Percentiles rank a stretch among this genome's conserved stretches.
Evolutionary conservation across 2,329 filamentous ascomycete species (phyloP).

Genomic region (Colletotrichum graminicola): DNA sequence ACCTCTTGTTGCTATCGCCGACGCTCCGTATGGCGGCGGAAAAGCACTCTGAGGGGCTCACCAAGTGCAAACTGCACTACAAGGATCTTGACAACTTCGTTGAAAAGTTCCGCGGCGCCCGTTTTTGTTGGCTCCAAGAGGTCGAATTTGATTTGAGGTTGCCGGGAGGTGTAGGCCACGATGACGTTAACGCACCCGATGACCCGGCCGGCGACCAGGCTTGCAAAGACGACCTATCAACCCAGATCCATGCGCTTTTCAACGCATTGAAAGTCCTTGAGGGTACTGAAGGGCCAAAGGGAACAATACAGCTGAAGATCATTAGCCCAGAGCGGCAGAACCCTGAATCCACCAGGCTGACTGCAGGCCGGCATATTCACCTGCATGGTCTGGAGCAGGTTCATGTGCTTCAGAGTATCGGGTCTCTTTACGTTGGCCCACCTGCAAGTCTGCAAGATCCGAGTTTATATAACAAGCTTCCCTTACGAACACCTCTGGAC

Average conservation of each 20-base stretch:
- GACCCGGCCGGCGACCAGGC: not conserved
- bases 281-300: not conserved
- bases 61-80: not conserved
- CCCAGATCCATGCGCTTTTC: conserved; percentile 6
- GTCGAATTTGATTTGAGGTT: conserved; percentile 6
- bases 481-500: not conserved
- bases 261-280: not conserved
- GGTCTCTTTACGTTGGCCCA: not conserved
- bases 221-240: not conserved
- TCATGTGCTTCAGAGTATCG: not conserved
- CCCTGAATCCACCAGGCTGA: not conserved
- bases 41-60: conserved; percentile 14
- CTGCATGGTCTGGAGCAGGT: not conserved
- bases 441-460: not conserved
- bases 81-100: conserved; percentile 3
- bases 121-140: not conserved
- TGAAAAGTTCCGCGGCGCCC: conserved; percentile 1
- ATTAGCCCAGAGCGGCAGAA: not conserved
- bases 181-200: not conserved
- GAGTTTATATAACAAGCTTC: not conserved
- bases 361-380: not conserved
- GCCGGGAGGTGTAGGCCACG: not conserved
- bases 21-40: conserved; percentile 8
- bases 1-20: not conserved
- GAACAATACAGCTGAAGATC: conserved; percentile 8